A percentile compares a stretch with the other conserved stretches of the same genome.
Conservation (phyloP, 805 yeast genomes). For the Ogataea siamensis region DNA sequence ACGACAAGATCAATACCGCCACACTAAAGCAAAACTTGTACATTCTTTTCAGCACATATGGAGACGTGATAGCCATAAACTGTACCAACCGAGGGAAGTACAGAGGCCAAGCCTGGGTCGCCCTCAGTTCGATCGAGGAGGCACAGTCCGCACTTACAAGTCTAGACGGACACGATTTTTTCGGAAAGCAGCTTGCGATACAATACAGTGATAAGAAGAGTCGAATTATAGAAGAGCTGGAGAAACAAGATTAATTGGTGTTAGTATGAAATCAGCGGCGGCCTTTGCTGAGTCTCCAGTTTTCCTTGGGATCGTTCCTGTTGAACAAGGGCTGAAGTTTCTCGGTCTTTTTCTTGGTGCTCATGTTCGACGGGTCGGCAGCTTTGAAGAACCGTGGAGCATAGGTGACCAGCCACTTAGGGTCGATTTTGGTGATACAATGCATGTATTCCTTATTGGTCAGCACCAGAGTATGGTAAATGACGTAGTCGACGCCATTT, state of each 20-base stretch:
- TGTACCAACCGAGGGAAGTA: constrained; percentile 41
- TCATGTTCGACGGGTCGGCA: constrained; percentile 48
- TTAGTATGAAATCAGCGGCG: constrained; percentile 23
- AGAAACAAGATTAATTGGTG: constrained; percentile 2
- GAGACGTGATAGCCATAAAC: constrained; percentile 57
- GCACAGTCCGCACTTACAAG: constrained; percentile 51
- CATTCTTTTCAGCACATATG: constrained; percentile 58
- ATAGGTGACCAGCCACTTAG: constrained; percentile 68
- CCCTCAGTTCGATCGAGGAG: constrained; percentile 46
- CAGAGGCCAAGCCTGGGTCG: constrained; percentile 69
- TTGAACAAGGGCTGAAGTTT: constrained; percentile 74
- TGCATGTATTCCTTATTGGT: constrained; percentile 93
- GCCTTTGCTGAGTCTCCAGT: constrained; percentile 70
- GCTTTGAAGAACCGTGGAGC: constrained; percentile 75
- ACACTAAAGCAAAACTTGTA: constrained; percentile 53
- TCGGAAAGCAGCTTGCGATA: constrained; percentile 50
- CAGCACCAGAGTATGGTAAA: constrained; percentile 77
- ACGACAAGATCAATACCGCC: constrained; percentile 48
- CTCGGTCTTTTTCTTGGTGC: constrained; percentile 54
- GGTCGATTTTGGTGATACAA: constrained; percentile 77
- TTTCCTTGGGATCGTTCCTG: constrained; percentile 55
- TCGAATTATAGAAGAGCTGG: constrained; percentile 23
- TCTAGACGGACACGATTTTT: constrained; percentile 47
- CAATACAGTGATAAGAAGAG: constrained; percentile 41
- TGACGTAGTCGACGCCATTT: constrained; percentile 64